These are phyloP conservation scores for Populus tremula DNA, from an alignment of 345 rosid species.

Conservation along the genomic window DNA sequence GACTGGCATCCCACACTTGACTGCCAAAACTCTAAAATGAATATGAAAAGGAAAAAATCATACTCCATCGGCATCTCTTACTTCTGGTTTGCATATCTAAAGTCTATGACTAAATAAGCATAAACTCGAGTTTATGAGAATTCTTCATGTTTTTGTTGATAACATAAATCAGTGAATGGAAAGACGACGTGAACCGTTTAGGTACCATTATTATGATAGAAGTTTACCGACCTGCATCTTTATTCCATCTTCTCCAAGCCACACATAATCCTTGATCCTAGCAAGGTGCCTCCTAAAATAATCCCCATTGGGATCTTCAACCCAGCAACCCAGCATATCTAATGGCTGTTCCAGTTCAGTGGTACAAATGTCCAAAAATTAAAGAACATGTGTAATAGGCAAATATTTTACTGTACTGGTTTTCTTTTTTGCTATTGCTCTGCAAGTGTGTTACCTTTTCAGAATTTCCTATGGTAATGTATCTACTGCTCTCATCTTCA, in stretches of 20 bases:
- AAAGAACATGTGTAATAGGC: too few relatives aligned
- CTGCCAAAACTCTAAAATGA: slow-evolving; percentile 21
- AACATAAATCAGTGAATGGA: too few relatives aligned
- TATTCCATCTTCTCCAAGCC: slow-evolving; percentile 23
- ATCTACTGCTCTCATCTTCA: slow-evolving; percentile 37
- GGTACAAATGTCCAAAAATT: too few relatives aligned
- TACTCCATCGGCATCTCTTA: too few relatives aligned
- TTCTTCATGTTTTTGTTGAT: too few relatives aligned
- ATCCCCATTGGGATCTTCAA: slow-evolving; percentile 30
- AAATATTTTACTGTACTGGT: too few relatives aligned
- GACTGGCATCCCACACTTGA: slow-evolving; percentile 22
- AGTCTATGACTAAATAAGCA: too few relatives aligned
- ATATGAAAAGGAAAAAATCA: not conserved
- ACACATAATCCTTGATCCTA: slow-evolving; percentile 5
- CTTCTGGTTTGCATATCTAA: too few relatives aligned
- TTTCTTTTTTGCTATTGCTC: too few relatives aligned
- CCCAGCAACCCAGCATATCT: slow-evolving; percentile 34
- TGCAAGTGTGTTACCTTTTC: slow-evolving; percentile 9
- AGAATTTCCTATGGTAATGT: slow-evolving; percentile 25
- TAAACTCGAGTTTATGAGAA: too few relatives aligned
- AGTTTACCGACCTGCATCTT: slow-evolving; percentile 1
- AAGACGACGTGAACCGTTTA: too few relatives aligned
- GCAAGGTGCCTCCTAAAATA: slow-evolving; percentile 25
- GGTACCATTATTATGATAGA: not conserved
- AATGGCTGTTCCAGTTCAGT: slow-evolving; percentile 16